Evolutionary conservation across 2,329 filamentous ascomycete species (phyloP).

Genomic region (Cytospora paraplurivora): DNA sequence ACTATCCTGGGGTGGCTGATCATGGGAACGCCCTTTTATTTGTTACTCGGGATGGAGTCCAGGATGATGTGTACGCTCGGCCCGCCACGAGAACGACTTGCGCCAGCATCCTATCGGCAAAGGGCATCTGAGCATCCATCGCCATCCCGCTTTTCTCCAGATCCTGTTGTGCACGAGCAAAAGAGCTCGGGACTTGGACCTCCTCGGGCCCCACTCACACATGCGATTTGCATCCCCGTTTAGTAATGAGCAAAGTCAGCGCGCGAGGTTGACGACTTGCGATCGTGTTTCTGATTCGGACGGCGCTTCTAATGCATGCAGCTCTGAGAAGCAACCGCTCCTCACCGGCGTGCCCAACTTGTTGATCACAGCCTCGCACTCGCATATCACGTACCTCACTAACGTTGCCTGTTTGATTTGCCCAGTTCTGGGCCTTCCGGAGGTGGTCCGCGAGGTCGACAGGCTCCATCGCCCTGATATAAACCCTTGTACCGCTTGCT

Average conservation of each 20-base stretch:
- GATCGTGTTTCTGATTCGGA: conserved; percentile 20
- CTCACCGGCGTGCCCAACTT: conserved; percentile 6
- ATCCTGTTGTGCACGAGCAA: neutral
- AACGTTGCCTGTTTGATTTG: neutral
- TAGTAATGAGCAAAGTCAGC: neutral
- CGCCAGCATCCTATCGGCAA: neutral
- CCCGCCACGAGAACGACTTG: conserved; percentile 10
- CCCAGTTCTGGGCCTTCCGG: conserved; percentile 3
- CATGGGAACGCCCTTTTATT: too few relatives aligned
- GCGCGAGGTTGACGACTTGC: conserved; percentile 8
- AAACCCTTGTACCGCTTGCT: neutral
- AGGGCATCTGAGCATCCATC: neutral
- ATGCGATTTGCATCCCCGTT: conserved; percentile 22
- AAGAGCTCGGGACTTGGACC: conserved; percentile 11
- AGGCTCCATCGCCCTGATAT: conserved; percentile 2
- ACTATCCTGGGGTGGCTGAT: too few relatives aligned
- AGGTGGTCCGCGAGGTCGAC: conserved; percentile 15
- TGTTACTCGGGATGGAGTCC: neutral
- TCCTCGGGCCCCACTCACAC: conserved; percentile 18
- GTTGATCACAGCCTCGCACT: conserved; percentile 13
- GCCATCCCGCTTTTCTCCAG: neutral
- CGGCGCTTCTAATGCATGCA: conserved; percentile 24
- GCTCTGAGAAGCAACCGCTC: conserved; percentile 12
- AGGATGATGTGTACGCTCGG: neutral
- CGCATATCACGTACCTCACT: conserved; percentile 17